Percentiles rank a stretch among this genome's conserved stretches.
Conservation (phyloP, 208 protist genomes). For the Trypanosoma melophagium region DNA sequence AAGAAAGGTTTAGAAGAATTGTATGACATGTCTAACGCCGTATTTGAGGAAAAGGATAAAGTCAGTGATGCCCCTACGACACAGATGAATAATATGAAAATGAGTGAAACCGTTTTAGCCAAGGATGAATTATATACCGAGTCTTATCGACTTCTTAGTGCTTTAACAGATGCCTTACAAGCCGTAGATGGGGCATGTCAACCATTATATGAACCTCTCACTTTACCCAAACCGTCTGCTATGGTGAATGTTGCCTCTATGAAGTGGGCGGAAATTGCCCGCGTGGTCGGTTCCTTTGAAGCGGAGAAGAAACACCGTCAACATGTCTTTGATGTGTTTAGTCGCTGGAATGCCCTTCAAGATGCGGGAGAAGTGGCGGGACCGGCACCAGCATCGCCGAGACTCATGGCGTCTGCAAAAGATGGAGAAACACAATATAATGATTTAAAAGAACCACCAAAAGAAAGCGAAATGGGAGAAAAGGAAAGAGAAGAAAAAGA, state of each 20-base stretch:
- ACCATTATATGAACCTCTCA: conserved; percentile 68
- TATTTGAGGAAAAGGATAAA: conserved; percentile 2
- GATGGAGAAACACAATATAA: no score
- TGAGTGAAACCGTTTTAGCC: conserved; percentile 46
- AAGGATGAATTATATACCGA: conserved; percentile 52
- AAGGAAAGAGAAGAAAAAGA: not conserved
- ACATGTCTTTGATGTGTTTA: conserved; percentile 79
- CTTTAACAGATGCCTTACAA: conserved; percentile 41
- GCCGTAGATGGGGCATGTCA: conserved; percentile 60
- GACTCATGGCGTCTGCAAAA: not conserved
- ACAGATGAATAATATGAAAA: conserved; percentile 43
- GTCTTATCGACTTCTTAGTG: conserved; percentile 56
- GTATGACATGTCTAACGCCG: conserved; percentile 19
- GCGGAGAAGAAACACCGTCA: conserved; percentile 66
- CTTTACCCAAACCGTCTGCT: conserved; percentile 46
- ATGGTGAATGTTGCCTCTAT: conserved; percentile 63
- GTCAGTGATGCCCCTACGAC: conserved; percentile 32
- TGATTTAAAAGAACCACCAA: not conserved
- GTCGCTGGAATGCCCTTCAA: conserved; percentile 48
- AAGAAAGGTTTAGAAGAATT: conserved; percentile 57
- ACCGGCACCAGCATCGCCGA: not conserved
- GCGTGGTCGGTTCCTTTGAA: conserved; percentile 67
- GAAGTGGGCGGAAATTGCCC: conserved; percentile 69
- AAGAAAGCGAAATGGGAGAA: not conserved
- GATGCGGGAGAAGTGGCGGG: no score